A percentile compares a stretch with the other conserved stretches of the same genome.
phyloP scores from a whole-genome alignment of 2,329 filamentous ascomycete genomes.

The Pleurostoma richardsiae region DNA sequence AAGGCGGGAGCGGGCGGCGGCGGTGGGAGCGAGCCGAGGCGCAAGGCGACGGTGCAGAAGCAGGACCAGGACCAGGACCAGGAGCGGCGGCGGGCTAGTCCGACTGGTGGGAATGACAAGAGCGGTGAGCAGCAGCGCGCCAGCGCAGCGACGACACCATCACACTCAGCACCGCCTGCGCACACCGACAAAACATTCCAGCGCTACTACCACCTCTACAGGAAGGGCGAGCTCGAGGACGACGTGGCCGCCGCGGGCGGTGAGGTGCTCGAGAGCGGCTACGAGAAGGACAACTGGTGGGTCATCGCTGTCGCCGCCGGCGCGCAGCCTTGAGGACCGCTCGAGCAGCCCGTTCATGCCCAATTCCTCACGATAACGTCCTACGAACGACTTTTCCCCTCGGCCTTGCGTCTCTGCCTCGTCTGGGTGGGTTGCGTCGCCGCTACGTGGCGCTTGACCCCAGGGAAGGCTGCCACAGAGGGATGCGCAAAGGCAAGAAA shows the following conservation, averaged over 20 bases:
- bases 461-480: no score
- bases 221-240: conserved; percentile 77
- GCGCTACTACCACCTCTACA: conserved; percentile 92
- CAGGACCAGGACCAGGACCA: conserved; percentile 1
- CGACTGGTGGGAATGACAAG: conserved; percentile 1
- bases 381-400: no score
- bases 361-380: no score
- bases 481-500: no score
- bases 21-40: conserved; percentile 7
- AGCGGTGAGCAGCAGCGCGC: conserved; percentile 2
- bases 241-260: conserved; percentile 74
- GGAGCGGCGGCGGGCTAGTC: conserved; percentile 1
- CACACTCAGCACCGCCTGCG: neutral
- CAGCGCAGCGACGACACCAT: conserved; percentile 8
- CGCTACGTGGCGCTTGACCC: no score
- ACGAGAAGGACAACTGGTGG: conserved; percentile 99
- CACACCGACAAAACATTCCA: conserved; percentile 60
- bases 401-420: no score
- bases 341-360: no score
- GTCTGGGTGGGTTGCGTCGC: no score
- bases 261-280: conserved; percentile 70
- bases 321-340: no score
- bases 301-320: conserved; percentile 49
- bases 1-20: conserved; percentile 16
- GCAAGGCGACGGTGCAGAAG: neutral